Evolutionary conservation across 192 early-diverging fungal species (phyloP).

Genomic region (Coemansia sp.): DNA sequence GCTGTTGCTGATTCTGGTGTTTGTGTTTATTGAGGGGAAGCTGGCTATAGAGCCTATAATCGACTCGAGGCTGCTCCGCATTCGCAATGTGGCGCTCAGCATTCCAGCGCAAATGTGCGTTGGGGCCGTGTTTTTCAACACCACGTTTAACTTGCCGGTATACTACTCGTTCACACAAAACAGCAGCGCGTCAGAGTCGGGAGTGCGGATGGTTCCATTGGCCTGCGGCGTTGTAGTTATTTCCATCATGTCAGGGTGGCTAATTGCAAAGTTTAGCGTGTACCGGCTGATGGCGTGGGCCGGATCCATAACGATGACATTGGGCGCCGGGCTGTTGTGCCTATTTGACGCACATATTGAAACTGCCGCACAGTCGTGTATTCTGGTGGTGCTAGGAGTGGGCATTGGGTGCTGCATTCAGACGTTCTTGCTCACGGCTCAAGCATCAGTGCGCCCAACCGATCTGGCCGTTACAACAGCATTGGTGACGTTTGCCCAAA

Average conservation of each 20-base stretch:
- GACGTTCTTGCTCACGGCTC: conserved; percentile 41
- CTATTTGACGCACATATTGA: conserved; percentile 35
- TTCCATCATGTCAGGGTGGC: conserved; percentile 37
- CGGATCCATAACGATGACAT: conserved; percentile 35
- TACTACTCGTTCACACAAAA: conserved; percentile 49
- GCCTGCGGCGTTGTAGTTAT: conserved; percentile 37
- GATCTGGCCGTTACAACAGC: conserved; percentile 46
- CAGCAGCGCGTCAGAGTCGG: conserved; percentile 41
- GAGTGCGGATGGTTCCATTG: conserved; percentile 43
- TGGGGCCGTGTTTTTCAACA: conserved; percentile 46
- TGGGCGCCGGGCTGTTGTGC: conserved; percentile 39
- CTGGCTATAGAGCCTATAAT: conserved; percentile 78
- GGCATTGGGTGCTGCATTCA: conserved; percentile 50
- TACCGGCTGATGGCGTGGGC: conserved; percentile 34
- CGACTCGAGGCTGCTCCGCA: conserved; percentile 57
- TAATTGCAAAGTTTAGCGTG: conserved; percentile 42
- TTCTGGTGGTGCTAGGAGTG: conserved; percentile 38
- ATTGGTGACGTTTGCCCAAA: conserved; percentile 47
- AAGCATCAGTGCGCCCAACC: conserved; percentile 27
- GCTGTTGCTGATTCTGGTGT: conserved; percentile 51
- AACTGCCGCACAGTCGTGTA: conserved; percentile 33
- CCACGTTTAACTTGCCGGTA: conserved; percentile 48
- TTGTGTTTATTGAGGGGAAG: conserved; percentile 65
- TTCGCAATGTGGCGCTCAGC: conserved; percentile 54
- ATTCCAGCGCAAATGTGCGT: conserved; percentile 43